Base-by-base conservation (phyloP, 148 eudicot genomes). In the Suaeda aralocaspica region DNA sequence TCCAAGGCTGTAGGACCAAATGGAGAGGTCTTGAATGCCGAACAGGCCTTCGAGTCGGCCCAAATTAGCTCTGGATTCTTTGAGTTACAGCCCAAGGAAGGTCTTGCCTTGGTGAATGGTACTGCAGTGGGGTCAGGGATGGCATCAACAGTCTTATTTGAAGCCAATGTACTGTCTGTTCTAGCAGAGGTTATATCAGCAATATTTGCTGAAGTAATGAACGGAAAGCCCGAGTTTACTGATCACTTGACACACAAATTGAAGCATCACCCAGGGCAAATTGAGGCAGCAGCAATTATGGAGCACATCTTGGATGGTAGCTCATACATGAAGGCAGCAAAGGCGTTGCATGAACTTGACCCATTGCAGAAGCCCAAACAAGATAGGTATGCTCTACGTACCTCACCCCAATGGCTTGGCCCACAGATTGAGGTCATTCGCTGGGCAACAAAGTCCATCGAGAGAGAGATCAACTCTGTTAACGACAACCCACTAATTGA, bases 351-450 rank as follows among this genome's bases (percentile, higher is more conserved):
- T 46, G 97, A 89, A 24, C 76, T 76, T 78, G 95, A 92, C 64
- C 92, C 90, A 0, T 50, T 92, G 50, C 97, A 92, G 44, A 92
- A 92, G 70, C 97, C 97, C 0, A 92, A 92, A 28, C 95, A 89
- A 29, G 97, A 92, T 62, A 71, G 97, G 3, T 91, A 91, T 19
- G 97, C 97, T 3, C 86, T 92, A 0, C n/a, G 97, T 30, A 92
- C 97, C 0, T 92, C 97, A 0, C 97, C 97, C 3, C 97, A 92
- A 41, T 92, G 97, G 97, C 86, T 92, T 1, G 97, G 97, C 8
- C 97, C 97, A 3, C 97, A 84, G 44, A 85, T 92, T 45, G 97
- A 92, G 71, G 97, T 89, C 16, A 92, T 92, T 33, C 87, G 97
- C 0, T 71, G 77, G 13, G 82, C 97, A 0, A 89, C 97, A 3